Base-by-base conservation (phyloP, 2,329 filamentous ascomycete species). In the Arthrobotrys conoides region DNA sequence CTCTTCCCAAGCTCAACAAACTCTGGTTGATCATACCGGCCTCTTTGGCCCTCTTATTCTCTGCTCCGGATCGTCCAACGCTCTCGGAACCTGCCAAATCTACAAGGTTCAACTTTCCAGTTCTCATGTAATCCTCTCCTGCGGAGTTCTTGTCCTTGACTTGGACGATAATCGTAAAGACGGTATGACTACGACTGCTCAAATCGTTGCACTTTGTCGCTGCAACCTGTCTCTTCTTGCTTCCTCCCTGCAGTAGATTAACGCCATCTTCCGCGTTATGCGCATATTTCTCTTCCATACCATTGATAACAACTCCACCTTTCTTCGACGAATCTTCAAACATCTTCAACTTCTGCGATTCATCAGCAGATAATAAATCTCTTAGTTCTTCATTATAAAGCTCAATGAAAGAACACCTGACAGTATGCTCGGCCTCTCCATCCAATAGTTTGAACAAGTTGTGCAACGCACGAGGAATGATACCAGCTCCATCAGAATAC, bases 171-270 rank as follows among this genome's bases (percentile, higher is more conserved):
- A 99, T 93, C 6, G 96, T 98, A 83, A 99, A 99, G 22, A 99
- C 92, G 0, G 96, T 99, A 83, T 99, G 96, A 86, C 94, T 97
- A 84, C 96, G 91, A 82, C 94, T 97, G 85, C 94, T 97, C 70
- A 98, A 89, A 82, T 99, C 96, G 84, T 99, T 99, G 88, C 96
- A 99, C 85, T 98, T 98, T n/a, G 96, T 99, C 3, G 96, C 94
- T 5, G 96, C 96, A n/a, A 99, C 96, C 85, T 99, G 96, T 63
- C 96, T 92, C 85, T 94, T 97, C 85, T 96, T 88, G 84, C 94
- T 97, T 80, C 96, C 96, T 80, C 91, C 89, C 82, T 96, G 93
- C 55, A 99, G 89, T 80, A 97, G 88, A 85, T 93, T 92, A 84
- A 99, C 94, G 78, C 96, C 96, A 64, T 94, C 92, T 12, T 89